Conservation (phyloP, 345 rosid genomes). For the Laguncularia racemosa region DNA sequence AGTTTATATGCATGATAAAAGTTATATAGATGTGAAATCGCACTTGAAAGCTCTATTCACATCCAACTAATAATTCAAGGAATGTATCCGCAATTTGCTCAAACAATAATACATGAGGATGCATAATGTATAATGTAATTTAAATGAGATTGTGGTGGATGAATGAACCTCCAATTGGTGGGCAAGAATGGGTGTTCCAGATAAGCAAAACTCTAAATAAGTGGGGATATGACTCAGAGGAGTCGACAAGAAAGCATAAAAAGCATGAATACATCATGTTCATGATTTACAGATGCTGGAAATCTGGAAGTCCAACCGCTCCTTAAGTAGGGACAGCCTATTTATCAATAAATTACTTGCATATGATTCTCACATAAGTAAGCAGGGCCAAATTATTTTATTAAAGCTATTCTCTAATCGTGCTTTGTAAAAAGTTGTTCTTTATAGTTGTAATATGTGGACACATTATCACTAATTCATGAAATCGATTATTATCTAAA, state of each 20-base stretch:
- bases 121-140: background rate
- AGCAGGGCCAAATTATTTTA: background rate
- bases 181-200: constrained; percentile 1
- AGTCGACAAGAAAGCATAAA: constrained; percentile 1
- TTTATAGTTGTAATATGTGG: no score
- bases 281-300: background rate
- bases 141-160: background rate
- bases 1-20: no score
- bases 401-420: no score
- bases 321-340: background rate
- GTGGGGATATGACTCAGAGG: constrained; percentile 8
- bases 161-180: background rate
- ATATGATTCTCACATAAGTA: background rate
- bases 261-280: background rate
- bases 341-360: background rate
- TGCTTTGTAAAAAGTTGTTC: no score
- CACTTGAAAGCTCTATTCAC: background rate
- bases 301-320: no score
- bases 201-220: constrained; percentile 1
- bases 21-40: no score
- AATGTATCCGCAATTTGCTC: background rate
- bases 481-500: no score
- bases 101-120: background rate
- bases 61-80: background rate
- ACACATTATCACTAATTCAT: no score